These are phyloP conservation scores for Phyllostachys edulis DNA, from an alignment of 176 grass and related monocot genomes.

Conservation along the genomic window DNA sequence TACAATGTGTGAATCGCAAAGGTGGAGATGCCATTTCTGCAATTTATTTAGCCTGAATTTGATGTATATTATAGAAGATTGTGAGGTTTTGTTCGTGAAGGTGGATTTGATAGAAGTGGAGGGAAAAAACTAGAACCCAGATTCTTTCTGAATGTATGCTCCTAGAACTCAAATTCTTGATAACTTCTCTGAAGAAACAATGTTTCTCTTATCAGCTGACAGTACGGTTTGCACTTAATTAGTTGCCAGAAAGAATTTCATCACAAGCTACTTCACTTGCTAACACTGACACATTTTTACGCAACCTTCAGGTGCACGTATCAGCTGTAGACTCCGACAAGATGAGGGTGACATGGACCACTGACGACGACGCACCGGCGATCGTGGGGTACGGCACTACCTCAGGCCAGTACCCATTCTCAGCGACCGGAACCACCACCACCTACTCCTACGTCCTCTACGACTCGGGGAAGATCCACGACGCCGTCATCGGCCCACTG, in stretches of 20 bases:
- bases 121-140: background rate
- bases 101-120: background rate
- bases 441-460: slow-evolving; percentile 54
- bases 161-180: background rate
- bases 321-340: slow-evolving; percentile 56
- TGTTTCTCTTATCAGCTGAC: too few species aligned
- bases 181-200: background rate
- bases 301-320: slow-evolving; percentile 61
- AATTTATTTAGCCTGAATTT: background rate
- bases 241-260: background rate
- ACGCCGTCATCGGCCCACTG: slow-evolving; percentile 55
- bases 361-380: slow-evolving; percentile 46
- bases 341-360: slow-evolving; percentile 79
- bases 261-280: background rate
- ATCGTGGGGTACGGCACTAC: slow-evolving; percentile 58
- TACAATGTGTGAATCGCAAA: background rate
- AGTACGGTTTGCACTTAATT: background rate
- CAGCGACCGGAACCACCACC: slow-evolving; percentile 45
- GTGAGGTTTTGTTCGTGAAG: background rate
- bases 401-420: slow-evolving; percentile 48
- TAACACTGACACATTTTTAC: background rate
- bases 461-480: slow-evolving; percentile 57
- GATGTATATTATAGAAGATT: background rate
- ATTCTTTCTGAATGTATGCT: background rate
- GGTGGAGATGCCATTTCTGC: background rate